Base-by-base conservation (phyloP, 176 grass and related monocot species). In the Luzula sylvatica region DNA sequence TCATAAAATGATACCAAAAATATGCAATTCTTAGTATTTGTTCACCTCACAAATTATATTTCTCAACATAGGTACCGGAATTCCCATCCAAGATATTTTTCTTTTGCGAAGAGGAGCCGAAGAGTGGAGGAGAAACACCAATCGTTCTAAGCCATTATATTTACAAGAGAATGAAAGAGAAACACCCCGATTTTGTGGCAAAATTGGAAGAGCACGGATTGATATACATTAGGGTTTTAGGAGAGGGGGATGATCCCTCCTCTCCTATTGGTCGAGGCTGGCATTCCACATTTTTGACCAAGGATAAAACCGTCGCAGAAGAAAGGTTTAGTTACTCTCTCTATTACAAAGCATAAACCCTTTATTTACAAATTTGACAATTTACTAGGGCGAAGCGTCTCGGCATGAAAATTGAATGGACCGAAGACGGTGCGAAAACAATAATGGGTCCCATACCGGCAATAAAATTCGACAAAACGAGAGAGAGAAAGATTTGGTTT, bases 201-300 rank as follows among this genome's bases (percentile, higher is more conserved):
- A 88, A 84, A 27, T 53, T 98, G 59, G 85, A 98, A 35, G 68
- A 80, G 52, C 13, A 82, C 3, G 92, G 75, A 1, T 48, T 98
- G 23, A 53, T 98, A 42, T 98, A 98, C 20, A 86, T 75, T 1
- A 82, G 85, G 52, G 42, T 98, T 18, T 69, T 90, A 32, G 92
- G 85, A 20, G 85, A 90, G 61, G 81, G 85, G 19, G 85, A 98
- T 9, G 85, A 90, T 11, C 85, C 78, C n/a, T 98, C 92, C 20
- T 98, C 85, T 32, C 81, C 84, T 1, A 98, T 98, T 0, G 92
- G 92, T 11, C 92, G 92, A 19, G 92, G 92, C 28, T 98, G 92
- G 92, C 85, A 86, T 3, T 98, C 92, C 0, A 98, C 92, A 35
- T 98, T 98, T 69, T 69, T 98, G 5, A 86, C 81, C 3, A 80